Conservation (phyloP, 495 filamentous ascomycete genomes). For the Hypoxylon trugodes region DNA sequence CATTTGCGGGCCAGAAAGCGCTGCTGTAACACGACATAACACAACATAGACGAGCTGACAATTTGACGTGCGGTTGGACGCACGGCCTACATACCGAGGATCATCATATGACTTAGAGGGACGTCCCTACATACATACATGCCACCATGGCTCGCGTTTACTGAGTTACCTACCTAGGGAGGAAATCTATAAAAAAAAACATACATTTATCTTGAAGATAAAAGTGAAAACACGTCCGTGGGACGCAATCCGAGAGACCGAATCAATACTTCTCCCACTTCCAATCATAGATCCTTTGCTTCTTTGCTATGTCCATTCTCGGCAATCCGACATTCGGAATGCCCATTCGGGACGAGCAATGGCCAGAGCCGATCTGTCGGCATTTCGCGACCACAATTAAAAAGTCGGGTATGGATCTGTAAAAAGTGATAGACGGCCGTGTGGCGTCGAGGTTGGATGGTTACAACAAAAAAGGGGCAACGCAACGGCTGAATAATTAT, state of each 20-base stretch:
- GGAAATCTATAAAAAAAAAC: no score
- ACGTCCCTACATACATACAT: slow-evolving; percentile 1
- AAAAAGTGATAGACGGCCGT: slow-evolving; percentile 2
- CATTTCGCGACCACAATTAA: not conserved
- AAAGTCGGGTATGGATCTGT: slow-evolving; percentile 1
- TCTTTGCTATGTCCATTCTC: slow-evolving; percentile 12
- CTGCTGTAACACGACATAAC: slow-evolving; percentile 16
- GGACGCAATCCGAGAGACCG: no score
- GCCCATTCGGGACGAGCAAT: slow-evolving; percentile 18
- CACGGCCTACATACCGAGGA: slow-evolving; percentile 14
- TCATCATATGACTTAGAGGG: slow-evolving; percentile 26
- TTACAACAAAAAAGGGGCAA: no score
- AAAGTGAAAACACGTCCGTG: no score
- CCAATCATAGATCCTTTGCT: slow-evolving; percentile 11
- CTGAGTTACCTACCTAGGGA: not conserved
- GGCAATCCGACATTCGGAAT: slow-evolving; percentile 30
- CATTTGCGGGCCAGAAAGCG: slow-evolving; percentile 17
- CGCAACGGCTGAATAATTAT: no score
- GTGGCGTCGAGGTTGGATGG: not conserved
- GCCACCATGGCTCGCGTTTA: not conserved
- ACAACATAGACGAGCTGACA: slow-evolving; percentile 36
- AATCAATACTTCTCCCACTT: not conserved
- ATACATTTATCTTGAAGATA: no score
- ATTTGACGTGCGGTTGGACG: slow-evolving; percentile 28
- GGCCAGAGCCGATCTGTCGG: slow-evolving; percentile 8